A percentile compares a stretch with the other conserved stretches of the same genome.
These are phyloP conservation scores for Solanum chmielewskii DNA, from an alignment of 257 asterid genomes.

Conservation along the genomic window DNA sequence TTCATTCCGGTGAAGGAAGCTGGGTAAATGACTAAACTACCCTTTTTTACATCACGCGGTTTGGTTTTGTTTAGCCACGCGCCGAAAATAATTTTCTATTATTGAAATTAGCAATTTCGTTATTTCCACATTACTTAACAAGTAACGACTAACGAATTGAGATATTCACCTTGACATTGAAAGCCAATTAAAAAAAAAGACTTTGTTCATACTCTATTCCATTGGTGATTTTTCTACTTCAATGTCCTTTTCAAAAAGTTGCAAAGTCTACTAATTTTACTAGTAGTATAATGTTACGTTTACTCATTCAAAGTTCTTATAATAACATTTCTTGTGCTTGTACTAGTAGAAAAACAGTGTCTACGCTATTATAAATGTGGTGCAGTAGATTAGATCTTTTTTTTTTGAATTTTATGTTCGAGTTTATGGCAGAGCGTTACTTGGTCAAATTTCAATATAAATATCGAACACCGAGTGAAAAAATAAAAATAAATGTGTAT, in stretches of 20 bases:
- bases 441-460: fast-evolving
- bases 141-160: not conserved
- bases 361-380: no score
- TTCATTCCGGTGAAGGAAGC: not conserved
- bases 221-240: not conserved
- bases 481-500: not conserved
- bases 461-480: no score
- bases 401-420: no score
- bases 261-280: not conserved
- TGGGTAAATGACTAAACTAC: slow-evolving; percentile 12
- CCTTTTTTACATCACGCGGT: slow-evolving; percentile 1
- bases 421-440: no score
- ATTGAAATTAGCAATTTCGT: not conserved
- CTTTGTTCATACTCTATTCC: not conserved
- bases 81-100: not conserved
- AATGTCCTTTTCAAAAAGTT: not conserved
- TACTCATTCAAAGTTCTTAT: not conserved
- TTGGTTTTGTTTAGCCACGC: not conserved
- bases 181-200: not conserved
- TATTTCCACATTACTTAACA: not conserved
- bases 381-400: no score
- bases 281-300: not conserved
- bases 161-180: not conserved
- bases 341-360: no score
- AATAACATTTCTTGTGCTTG: not conserved